Base-by-base conservation (phyloP, 179 eudicot genomes). In the Corrigiola litoralis region DNA sequence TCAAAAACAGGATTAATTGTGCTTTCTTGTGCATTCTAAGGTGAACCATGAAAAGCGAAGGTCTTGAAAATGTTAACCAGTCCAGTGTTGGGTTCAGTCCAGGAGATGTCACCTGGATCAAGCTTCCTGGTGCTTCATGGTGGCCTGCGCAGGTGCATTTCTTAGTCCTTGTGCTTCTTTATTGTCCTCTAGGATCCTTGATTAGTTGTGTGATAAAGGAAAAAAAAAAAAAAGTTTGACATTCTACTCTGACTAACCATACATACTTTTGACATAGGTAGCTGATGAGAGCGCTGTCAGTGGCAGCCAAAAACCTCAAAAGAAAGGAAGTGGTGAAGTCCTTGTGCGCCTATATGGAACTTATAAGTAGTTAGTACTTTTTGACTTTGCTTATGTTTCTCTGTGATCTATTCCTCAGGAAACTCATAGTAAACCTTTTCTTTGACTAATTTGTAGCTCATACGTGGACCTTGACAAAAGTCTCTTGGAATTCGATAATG, bases 261-360 rank as follows among this genome's bases (percentile, higher is more conserved):
- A 7, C n/a, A 31, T 32, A 3, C 59, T 14, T 45, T 41, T 60
- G 69, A 46, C 49, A 50, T 68, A 87, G 92, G 77, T 84, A 71
- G 77, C 75, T 34, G 84, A 78, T 49, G 80, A 75, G 65, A 63
- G 70, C 23, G 45, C 71, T 31, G 76, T 86, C 41, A 70, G 84
- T 72, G 56, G 34, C 42, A 68, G 27, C 17, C 18, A 13, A 50
- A 84, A 66, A 56, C 92, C 92, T 24, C 82, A 72, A 28, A 78
- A 65, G 56, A 69, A 65, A 68, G 66, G 62, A 61, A 65, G 57
- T 1, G 66, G 61, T 42, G 85, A 75, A 55, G 80, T 87, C 54
- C 85, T 84, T 67, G 87, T 84, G 70, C 89, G 92, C 50, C 75
- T 87, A 20, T 87, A 84, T 75, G 92, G 92, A 77, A 80, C 85